Base-by-base conservation (phyloP, 192 early-diverging fungal species). In the Podila minutissima region DNA sequence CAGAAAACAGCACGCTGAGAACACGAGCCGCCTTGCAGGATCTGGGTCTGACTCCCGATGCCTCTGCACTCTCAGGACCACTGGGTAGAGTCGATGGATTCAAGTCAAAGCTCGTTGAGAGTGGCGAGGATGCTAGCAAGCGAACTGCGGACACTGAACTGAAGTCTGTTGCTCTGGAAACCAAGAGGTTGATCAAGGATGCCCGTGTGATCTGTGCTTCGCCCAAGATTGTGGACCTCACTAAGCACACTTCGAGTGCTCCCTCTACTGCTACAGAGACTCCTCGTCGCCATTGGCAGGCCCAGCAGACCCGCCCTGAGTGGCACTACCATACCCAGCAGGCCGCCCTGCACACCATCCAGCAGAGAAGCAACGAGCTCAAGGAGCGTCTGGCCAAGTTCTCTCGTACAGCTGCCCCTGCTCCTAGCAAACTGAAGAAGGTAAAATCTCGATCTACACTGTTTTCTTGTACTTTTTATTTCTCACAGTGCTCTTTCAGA, bases 1-100 rank as follows among this genome's bases (percentile, higher is more conserved):
- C 87, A 60, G 96, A 98, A 75, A 97, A 96, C 82, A 87, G 92
- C 28, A 90, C 92, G 11, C 71, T 98, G 71, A 95, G 94, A 66
- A 88, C 89, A 9, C 78, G 83, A 26, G 88, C 87, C 24, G 75
- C 89, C 1, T 65, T 89, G 72, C 46, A 69, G 50, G 75, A 74
- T 22, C 72, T 89, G 11, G 71, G 84, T 32, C 51, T 86, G 31
- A 71, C 74, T 6, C 20, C 62, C 2, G 74, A 68, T 26, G 33
- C 81, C 37, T 74, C 83, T 29, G 74, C 59, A 33, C 66, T 88
- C 62, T 62, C 69, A 19, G 68, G 49, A 35, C 85, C 78, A 11
- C 38, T 79, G 28, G 32, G 53, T 24, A 41, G 66, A 19, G 33
- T 50, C 15, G 61, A 70, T 53, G 77, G 68, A 32, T 38, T 9